Evolutionary conservation across 2,329 filamentous ascomycete species (phyloP), one percentile per base, ranked within the genome.

Genomic region (Trichothecium sympodiale): DNA sequence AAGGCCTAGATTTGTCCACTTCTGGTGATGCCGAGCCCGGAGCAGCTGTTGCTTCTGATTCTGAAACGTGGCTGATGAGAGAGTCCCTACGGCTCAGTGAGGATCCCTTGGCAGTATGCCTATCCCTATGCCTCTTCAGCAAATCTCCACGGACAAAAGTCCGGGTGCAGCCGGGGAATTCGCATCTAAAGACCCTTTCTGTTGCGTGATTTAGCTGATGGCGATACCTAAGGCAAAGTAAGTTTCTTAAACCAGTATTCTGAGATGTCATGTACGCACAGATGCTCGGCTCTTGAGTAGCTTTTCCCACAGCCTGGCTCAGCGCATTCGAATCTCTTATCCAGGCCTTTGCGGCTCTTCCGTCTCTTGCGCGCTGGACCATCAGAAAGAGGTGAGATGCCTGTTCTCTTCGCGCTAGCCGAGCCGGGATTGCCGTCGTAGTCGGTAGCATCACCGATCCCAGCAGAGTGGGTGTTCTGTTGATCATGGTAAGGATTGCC

Each of bases 191-290:
- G 37, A 94, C 94, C 54, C 93, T 85, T 61, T 95, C 95, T 14
- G 89, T 89, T 38, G 84, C 82, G 61, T 96, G 91, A 55, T 98
- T 98, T 46, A 96, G 64, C 61, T 96, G 88, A 60, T 96, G 89
- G 31, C 91, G 78, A 62, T 95, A 77, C 31, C 75, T 80, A 41
- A 15, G 29, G 20, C 12, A 35, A 15, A 26, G 41, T 61, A 40
- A 57, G 51, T 37, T 36, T 28, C 8, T 14, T 6, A 25, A 10
- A 10, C 10, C 20, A 10, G 10, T 6, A 10, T 25, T 25, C 20
- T 25, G 6, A 25, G 10, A 23, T n/a, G 49, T 39, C 12, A 20
- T 30, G 30, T 26, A 39, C 70, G 69, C 74, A 95, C 64, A 98
- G 67, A 65, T 98, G 91, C 61, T 96, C 91, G 8, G 91, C 89